These are phyloP conservation scores for Candida gorgasii DNA, from an alignment of 805 yeast species.

Conservation along the genomic window DNA sequence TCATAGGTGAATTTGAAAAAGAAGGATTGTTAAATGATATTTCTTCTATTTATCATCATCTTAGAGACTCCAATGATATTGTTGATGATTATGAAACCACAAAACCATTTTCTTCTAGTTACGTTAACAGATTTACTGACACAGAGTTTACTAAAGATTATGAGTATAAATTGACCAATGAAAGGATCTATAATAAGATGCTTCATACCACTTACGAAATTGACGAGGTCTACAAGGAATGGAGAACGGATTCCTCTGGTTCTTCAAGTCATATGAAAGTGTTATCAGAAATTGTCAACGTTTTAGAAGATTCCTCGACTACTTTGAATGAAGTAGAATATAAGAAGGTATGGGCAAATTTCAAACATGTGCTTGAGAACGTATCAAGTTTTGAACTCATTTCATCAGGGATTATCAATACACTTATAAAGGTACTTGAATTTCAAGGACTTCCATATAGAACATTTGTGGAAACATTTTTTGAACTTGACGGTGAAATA, in stretches of 20 bases:
- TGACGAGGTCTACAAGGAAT: slow-evolving; percentile 24
- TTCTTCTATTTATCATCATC: slow-evolving; percentile 28
- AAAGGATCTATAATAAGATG: slow-evolving; percentile 18
- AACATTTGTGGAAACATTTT: slow-evolving; percentile 48
- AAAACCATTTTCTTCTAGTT: slow-evolving; percentile 16
- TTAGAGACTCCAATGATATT: slow-evolving; percentile 15
- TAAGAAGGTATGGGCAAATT: slow-evolving; percentile 24
- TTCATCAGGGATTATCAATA: slow-evolving; percentile 61
- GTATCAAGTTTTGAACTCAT: slow-evolving; percentile 77
- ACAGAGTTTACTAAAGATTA: slow-evolving; percentile 31
- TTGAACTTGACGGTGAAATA: slow-evolving; percentile 33
- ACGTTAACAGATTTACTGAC: slow-evolving; percentile 29
- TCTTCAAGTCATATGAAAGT: slow-evolving; percentile 2
- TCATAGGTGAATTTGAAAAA: slow-evolving; percentile 54
- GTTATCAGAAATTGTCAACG: neutral
- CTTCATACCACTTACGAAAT: slow-evolving; percentile 22
- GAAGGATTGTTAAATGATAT: slow-evolving; percentile 72
- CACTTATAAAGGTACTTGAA: slow-evolving; percentile 38
- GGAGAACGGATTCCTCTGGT: neutral
- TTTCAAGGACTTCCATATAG: slow-evolving; percentile 32
- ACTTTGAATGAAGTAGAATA: neutral
- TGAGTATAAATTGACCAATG: slow-evolving; percentile 20
- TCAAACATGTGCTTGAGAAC: slow-evolving; percentile 18
- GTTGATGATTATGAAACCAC: slow-evolving; percentile 18
- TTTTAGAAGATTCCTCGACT: neutral